Base-by-base conservation (phyloP, 2,329 filamentous ascomycete species). In the Paecilomyces sp. region DNA sequence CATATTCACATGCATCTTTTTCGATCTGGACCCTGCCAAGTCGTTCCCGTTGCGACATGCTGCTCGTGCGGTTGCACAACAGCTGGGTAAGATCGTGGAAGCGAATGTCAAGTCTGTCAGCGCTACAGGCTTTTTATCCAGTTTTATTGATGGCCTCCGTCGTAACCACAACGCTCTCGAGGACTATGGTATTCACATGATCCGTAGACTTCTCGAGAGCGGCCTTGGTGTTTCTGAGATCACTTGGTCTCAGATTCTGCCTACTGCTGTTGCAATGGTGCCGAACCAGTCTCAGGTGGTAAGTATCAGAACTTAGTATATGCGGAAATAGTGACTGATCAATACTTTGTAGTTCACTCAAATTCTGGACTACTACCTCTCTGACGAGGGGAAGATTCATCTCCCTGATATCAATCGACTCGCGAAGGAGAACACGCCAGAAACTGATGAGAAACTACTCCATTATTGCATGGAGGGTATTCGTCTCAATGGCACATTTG, bases 391-490 rank as follows among this genome's bases (percentile, higher is more conserved):
- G 65, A 74, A 78, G 58, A 65, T 76, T 12, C 79, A 91, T 66
- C 72, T 89, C 0, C 77, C 83, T 0, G 83, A 86, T 52, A 80
- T 92, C 58, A 81, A 87, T 64, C 76, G 76, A 18, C 76, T 89
- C 15, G 84, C 90, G 30, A 76, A 80, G 34, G 70, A 81, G 47
- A 79, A 85, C 3, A 77, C 81, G 0, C 77, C 77, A 1, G 83
- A 86, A 63, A 82, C 81, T 0, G 87, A 91, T 63, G 80, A 85
- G 1, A 76, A 83, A 34, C 79, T 93, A 2, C 79, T 88, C 1
- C 87, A 85, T 47, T 92, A 90, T 68, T 85, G 84, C 52, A 80
- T 88, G 78, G 91, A 91, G 72, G 89, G 86, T 15, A 82, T 89
- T 58, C 86, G 89, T 47, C 79, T 92, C 57, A 84, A 85, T 3